phyloP scores from a whole-genome alignment of 2,329 filamentous ascomycete species.

The Pseudogymnoascus sp. region DNA sequence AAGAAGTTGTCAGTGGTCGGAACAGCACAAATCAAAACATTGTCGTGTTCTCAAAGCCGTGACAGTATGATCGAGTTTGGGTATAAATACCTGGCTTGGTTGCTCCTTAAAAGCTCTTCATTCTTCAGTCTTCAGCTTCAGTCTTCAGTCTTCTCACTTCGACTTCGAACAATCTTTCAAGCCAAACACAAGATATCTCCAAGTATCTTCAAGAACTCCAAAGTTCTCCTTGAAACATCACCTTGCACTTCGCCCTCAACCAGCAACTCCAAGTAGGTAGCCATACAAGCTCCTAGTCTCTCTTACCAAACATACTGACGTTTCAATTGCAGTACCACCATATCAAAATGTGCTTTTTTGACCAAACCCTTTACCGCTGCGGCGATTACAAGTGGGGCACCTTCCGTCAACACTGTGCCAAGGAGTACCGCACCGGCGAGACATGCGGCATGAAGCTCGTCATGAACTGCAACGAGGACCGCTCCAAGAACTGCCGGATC shows the following conservation, averaged over 20 bases:
- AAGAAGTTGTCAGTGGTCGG: constrained; percentile 2
- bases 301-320: constrained; percentile 12
- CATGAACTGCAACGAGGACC: constrained; percentile 60
- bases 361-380: constrained; percentile 77
- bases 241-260: constrained; percentile 13
- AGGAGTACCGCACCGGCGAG: constrained; percentile 92
- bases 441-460: constrained; percentile 92
- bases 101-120: constrained; percentile 5
- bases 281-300: constrained; percentile 18
- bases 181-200: constrained; percentile 13
- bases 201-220: constrained; percentile 14
- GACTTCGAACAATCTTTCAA: constrained; percentile 15
- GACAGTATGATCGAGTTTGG: background rate
- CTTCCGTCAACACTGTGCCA: constrained; percentile 87
- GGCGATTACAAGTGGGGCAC: constrained; percentile 92
- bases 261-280: constrained; percentile 16
- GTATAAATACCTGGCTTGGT: constrained; percentile 4
- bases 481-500: constrained; percentile 62
- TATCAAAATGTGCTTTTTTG: constrained; percentile 85
- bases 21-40: background rate
- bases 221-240: constrained; percentile 15
- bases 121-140: constrained; percentile 1
- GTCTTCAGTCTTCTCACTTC: constrained; percentile 14
- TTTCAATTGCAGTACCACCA: constrained; percentile 8
- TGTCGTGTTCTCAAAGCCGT: background rate